These are phyloP conservation scores for Hymenotorrendiella dingleyae DNA, from an alignment of 2,329 filamentous ascomycete genomes.

Conservation along the genomic window DNA sequence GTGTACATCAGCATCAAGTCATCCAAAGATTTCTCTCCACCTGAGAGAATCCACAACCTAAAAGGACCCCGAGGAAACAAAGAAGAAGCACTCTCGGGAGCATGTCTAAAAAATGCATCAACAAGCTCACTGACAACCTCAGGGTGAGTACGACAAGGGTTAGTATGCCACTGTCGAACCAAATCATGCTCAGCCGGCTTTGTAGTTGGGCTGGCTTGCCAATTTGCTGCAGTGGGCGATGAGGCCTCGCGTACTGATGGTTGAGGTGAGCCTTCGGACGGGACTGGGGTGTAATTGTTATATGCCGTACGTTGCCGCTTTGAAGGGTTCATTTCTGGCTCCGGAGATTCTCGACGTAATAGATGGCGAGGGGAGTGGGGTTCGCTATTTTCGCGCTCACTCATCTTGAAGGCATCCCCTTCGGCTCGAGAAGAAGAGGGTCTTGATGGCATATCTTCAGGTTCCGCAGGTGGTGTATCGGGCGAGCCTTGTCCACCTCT, in stretches of 20 bases:
- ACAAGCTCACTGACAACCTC: slow-evolving; percentile 45
- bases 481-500: slow-evolving; percentile 31
- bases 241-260: slow-evolving; percentile 17
- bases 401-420: slow-evolving; percentile 23
- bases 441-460: slow-evolving; percentile 24
- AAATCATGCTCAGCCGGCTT: slow-evolving; percentile 14
- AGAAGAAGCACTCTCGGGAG: slow-evolving; percentile 47
- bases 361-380: slow-evolving; percentile 25
- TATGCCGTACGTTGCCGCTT: slow-evolving; percentile 29
- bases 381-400: slow-evolving; percentile 23
- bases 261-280: slow-evolving; percentile 27
- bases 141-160: slow-evolving; percentile 47
- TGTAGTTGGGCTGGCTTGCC: slow-evolving; percentile 14
- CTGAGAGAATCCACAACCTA: slow-evolving; percentile 45
- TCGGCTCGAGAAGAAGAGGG: slow-evolving; percentile 27
- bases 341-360: slow-evolving; percentile 24
- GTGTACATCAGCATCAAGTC: slow-evolving; percentile 57
- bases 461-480: slow-evolving; percentile 30
- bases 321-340: slow-evolving; percentile 22
- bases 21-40: slow-evolving; percentile 40
- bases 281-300: slow-evolving; percentile 27
- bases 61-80: slow-evolving; percentile 52
- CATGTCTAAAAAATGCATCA: slow-evolving; percentile 50
- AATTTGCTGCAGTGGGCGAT: slow-evolving; percentile 19
- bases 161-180: slow-evolving; percentile 30